Percentiles rank a stretch among this genome's conserved stretches.
phyloP scores from a whole-genome alignment of 1,284 basidiomycete genomes.

The Heterobasidion annosum region DNA sequence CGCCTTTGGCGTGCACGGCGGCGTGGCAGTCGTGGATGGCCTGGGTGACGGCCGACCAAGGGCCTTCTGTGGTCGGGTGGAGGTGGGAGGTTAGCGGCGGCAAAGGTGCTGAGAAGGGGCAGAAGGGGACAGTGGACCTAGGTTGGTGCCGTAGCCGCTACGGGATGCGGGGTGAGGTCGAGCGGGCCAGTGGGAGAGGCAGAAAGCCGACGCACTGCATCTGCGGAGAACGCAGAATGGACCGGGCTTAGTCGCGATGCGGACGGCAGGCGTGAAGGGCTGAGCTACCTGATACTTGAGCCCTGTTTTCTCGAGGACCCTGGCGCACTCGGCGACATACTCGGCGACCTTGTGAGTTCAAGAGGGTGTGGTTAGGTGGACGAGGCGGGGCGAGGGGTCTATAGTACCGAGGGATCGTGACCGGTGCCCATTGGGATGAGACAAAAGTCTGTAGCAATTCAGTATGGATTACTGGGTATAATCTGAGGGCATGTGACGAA shows the following conservation, averaged over 20 bases:
- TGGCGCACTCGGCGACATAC: conserved; percentile 71
- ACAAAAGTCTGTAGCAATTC: conserved; percentile 56
- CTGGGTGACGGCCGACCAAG: conserved; percentile 73
- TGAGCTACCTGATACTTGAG: conserved; percentile 63
- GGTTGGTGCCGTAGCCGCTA: conserved; percentile 86
- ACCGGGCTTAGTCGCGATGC: background rate
- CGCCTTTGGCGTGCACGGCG: conserved; percentile 76
- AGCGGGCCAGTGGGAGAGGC: background rate
- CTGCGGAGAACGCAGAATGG: conserved; percentile 24
- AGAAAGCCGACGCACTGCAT: conserved; percentile 52
- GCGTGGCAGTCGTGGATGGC: conserved; percentile 84
- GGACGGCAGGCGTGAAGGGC: conserved; percentile 12
- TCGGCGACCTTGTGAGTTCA: conserved; percentile 43
- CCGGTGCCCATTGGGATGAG: conserved; percentile 73
- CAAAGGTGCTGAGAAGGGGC: background rate
- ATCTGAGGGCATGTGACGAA: too few species aligned
- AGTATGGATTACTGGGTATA: too few species aligned
- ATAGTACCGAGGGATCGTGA: conserved; percentile 51
- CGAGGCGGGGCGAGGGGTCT: too few species aligned
- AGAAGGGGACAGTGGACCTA: conserved; percentile 38
- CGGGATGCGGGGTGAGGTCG: conserved; percentile 5
- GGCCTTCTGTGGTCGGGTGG: conserved; percentile 48
- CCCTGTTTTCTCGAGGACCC: conserved; percentile 74
- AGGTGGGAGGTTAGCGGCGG: conserved; percentile 2
- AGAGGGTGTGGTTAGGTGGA: too few species aligned